phyloP scores from a whole-genome alignment of 2,329 filamentous ascomycete species.

The Trichoderma endophyticum region DNA sequence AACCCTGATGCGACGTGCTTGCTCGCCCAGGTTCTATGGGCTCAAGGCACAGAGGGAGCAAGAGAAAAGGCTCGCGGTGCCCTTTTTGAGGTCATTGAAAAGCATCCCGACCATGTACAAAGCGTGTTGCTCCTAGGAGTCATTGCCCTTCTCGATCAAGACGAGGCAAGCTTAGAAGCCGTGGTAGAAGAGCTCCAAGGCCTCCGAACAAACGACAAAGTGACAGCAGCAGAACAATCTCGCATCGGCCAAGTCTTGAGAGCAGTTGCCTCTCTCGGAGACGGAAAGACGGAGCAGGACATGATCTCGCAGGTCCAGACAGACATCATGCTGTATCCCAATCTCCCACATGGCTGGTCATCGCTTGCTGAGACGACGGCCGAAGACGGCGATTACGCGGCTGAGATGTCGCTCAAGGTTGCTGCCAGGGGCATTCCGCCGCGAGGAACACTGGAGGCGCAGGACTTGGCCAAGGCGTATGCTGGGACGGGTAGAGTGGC shows the following conservation, averaged over 20 bases:
- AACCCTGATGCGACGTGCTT: conserved; percentile 84
- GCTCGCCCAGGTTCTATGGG: conserved; percentile 90
- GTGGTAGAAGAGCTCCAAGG: conserved; percentile 73
- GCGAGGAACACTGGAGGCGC: conserved; percentile 61
- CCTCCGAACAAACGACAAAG: conserved; percentile 64
- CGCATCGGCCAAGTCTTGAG: conserved; percentile 72
- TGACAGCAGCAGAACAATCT: conserved; percentile 61
- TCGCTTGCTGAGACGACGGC: conserved; percentile 55
- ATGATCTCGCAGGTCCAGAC: conserved; percentile 64
- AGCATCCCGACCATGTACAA: conserved; percentile 69
- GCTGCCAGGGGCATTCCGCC: conserved; percentile 73
- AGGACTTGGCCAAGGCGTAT: conserved; percentile 70
- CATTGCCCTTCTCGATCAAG: conserved; percentile 76
- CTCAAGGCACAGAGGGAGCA: conserved; percentile 72
- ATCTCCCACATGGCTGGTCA: conserved; percentile 77
- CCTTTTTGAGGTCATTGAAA: conserved; percentile 76
- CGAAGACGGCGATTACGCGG: conserved; percentile 41
- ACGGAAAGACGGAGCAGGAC: conserved; percentile 47
- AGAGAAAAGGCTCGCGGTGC: conserved; percentile 72
- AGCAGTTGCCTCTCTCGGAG: conserved; percentile 63
- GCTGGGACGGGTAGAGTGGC: conserved; percentile 66
- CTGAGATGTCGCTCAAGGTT: conserved; percentile 79
- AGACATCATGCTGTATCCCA: conserved; percentile 77
- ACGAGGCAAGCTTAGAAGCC: conserved; percentile 74
- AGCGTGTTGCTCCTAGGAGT: conserved; percentile 79